Evolutionary conservation across 352 stramenopile genomes (phyloP), one percentile per base, ranked within the genome.

Genomic region (Phytophthora litchii): DNA sequence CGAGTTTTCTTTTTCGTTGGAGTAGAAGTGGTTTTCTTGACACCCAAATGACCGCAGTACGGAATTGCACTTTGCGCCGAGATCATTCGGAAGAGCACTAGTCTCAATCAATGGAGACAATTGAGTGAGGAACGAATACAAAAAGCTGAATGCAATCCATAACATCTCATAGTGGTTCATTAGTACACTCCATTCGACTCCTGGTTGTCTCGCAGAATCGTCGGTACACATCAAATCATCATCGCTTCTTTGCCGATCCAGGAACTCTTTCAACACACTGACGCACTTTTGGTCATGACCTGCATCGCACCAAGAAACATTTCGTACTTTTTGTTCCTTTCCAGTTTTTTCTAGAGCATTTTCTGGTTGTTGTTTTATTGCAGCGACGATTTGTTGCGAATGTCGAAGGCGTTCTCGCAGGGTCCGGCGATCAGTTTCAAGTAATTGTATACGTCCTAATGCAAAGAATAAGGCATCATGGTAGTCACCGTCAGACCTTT

Each of bases 151-250:
- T 1, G 67, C 42, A 27, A 66, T 53, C 67, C 67, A 75, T 27
- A 75, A 52, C 10, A 36, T 40, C 13, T 72, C 57, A 11, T 71
- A 75, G 19, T 74, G 54, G n/a, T 17, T 42, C 20, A 70, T 14
- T 4, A 70, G 38, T 4, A 63, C 14, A 1, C 42, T 27, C 54
- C 60, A 67, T 13, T 61, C 65, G n/a, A 36, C 11, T 21, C 2
- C 13, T 0, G 21, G 16, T 19, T 34, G 20, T 5, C 29, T 43
- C 11, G 21, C 17, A 11, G 16, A 20, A 14, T 54, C 45, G 41
- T 62, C 29, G 17, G 14, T 35, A 17, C 34, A 21, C 4, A 5
- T 19, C 17, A 25, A 13, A 16, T 34, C 34, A 19, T 48, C 34
- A 21, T 3, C 4, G 2, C 8, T 32, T 16, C 13, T 21, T 25